Percentiles rank a stretch among this genome's conserved stretches.
These are phyloP conservation scores for Pseudogymnoascus sp. DNA, from an alignment of 2,329 filamentous ascomycete species.

Conservation along the genomic window DNA sequence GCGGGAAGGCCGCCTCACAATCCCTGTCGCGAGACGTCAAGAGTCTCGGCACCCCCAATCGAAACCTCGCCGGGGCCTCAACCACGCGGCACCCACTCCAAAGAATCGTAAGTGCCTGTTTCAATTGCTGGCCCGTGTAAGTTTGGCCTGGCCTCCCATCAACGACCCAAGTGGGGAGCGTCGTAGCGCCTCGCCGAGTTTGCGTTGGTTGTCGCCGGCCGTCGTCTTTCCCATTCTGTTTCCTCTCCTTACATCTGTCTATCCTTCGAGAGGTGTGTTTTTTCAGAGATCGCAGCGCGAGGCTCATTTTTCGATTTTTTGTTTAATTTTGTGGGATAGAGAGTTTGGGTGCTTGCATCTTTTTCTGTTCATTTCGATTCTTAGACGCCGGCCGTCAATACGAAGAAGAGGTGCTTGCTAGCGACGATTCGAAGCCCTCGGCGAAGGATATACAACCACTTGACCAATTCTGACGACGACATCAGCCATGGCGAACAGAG, in stretches of 20 bases:
- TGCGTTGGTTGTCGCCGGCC: background rate
- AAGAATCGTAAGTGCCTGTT: constrained; percentile 2
- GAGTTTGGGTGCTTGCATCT: background rate
- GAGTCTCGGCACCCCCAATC: background rate
- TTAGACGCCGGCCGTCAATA: constrained; percentile 1
- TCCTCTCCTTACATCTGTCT: background rate
- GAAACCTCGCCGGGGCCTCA: background rate
- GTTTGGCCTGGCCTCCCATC: background rate
- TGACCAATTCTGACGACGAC: background rate
- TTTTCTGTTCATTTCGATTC: background rate
- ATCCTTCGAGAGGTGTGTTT: background rate
- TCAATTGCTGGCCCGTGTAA: background rate
- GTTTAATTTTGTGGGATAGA: background rate
- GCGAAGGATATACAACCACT: background rate
- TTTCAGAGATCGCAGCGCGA: constrained; percentile 1
- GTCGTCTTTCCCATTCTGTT: background rate
- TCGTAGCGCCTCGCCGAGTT: background rate
- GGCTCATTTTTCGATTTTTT: background rate
- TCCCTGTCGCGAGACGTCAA: constrained; percentile 7
- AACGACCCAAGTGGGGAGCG: background rate
- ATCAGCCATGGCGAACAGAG: constrained; percentile 39
- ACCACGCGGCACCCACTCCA: background rate
- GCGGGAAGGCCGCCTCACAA: constrained; percentile 4
- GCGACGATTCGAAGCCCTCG: background rate
- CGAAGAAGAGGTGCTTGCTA: background rate